These are phyloP conservation scores for Cryptosporidium andersoni DNA, from an alignment of 169 alveolate genomes.

Conservation along the genomic window DNA sequence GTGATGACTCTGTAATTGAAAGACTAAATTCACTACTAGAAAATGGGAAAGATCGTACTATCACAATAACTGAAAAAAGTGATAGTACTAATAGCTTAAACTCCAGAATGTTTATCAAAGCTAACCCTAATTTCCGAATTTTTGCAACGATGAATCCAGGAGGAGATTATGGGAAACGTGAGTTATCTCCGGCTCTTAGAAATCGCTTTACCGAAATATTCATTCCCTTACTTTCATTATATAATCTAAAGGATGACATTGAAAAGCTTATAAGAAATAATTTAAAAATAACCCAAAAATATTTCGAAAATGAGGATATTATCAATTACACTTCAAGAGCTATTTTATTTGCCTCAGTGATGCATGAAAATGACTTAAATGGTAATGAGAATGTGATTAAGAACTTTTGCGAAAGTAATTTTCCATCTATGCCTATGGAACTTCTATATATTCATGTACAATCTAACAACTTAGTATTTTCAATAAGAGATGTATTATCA, in stretches of 20 bases:
- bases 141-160: conserved; percentile 99
- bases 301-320: neutral
- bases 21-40: conserved; percentile 98
- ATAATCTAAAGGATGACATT: conserved; percentile 20
- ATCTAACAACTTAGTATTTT: neutral
- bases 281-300: conserved; percentile 10
- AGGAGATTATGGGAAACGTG: conserved; percentile 99
- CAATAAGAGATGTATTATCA: conserved; percentile 43
- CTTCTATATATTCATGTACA: neutral
- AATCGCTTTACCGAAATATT: conserved; percentile 97
- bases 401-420: neutral
- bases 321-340: conserved; percentile 3
- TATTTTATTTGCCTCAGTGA: conserved; percentile 20
- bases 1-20: conserved; percentile 98
- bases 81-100: conserved; percentile 50
- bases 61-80: conserved; percentile 81
- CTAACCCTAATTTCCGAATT: conserved; percentile 90
- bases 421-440: neutral
- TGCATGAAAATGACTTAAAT: conserved; percentile 38
- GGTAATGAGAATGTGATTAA: conserved; percentile 6
- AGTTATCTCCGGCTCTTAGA: conserved; percentile 97
- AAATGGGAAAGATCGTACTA: conserved; percentile 11
- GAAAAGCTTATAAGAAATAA: conserved; percentile 52
- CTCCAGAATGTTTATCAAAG: conserved; percentile 82
- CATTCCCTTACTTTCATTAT: conserved; percentile 77